phyloP scores from a whole-genome alignment of 176 grass and related monocot species.

The Oryza meyeriana region DNA sequence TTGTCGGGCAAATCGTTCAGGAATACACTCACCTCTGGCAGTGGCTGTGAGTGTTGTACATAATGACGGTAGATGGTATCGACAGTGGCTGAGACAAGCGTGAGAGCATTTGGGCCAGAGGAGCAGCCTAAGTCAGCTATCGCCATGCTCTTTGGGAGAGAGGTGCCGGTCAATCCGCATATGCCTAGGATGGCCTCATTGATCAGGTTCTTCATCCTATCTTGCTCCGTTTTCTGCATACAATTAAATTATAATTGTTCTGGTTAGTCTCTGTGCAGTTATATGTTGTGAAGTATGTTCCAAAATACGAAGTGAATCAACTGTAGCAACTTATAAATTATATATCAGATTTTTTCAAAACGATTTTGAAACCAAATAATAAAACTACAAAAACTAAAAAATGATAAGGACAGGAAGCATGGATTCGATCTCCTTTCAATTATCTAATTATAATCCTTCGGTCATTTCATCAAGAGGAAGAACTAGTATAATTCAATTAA shows the following conservation, averaged over 20 bases:
- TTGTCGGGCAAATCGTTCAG: constrained; percentile 4
- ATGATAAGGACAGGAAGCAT: too few relatives aligned
- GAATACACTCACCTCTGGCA: not conserved
- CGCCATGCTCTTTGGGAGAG: not conserved
- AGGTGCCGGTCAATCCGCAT: not conserved
- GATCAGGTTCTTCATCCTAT: not conserved
- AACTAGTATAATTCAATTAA: too few relatives aligned
- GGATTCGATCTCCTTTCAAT: too few relatives aligned
- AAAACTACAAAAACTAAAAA: too few relatives aligned
- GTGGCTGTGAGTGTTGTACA: not conserved
- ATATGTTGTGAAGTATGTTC: too few relatives aligned
- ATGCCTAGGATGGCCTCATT: not conserved
- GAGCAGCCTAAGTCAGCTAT: not conserved
- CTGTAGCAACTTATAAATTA: too few relatives aligned
- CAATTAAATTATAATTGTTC: not conserved
- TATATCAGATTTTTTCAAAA: too few relatives aligned
- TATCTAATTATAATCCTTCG: too few relatives aligned
- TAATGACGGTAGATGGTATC: not conserved
- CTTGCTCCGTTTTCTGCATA: not conserved
- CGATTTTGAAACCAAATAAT: too few relatives aligned
- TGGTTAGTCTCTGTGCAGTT: too few relatives aligned
- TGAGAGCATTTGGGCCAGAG: not conserved
- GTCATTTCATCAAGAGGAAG: too few relatives aligned
- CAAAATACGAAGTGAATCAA: too few relatives aligned
- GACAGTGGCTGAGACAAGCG: not conserved